Evolutionary conservation across 306 rosid genomes (phyloP), one percentile per base, ranked within the genome.

Genomic region (Neltuma alba): DNA sequence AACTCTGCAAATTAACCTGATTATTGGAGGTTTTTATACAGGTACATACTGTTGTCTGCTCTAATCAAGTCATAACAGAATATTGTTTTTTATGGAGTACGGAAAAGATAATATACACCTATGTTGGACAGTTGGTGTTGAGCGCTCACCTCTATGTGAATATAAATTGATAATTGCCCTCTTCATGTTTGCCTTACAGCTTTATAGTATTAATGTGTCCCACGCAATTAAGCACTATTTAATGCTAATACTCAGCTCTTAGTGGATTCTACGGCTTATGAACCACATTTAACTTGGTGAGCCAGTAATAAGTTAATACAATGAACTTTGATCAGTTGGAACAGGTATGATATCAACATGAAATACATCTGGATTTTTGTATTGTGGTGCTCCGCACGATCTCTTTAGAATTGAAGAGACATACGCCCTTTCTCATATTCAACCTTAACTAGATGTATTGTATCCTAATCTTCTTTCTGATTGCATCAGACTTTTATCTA

Each of bases 21-120:
- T 67, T 37, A 57, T 82, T 76, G 80, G 16, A 81, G 89, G 89
- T 86, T 89, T 73, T 84, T 86, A 83, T 85, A 85, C 93, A 92
- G 95, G 95, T 94, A 81, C 88, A 72, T 25, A 58, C 74, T 73
- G 52, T 76, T 75, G 79, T 84, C 81, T 83, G 79, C 79, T 84
- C 77, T 86, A 86, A 86, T 81, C 80, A 81, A 79, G 89, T 83
- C 68, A 55, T 82, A 85, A 82, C 82, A 68, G 76, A 85, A 34
- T 82, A 84, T 44, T 79, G 76, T 66, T 76, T 76, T n/a, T 83
- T 48, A 81, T 58, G 82, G 78, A 75, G 72, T 65, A 76, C 36
- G 3, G 80, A 76, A 81, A 76, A 76, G 82, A 87, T 76, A 83
- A 84, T 66, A 66, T 66, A 66, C 21, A 63, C 72, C 68, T 64